A percentile compares a stretch with the other conserved stretches of the same genome.
Conservation (phyloP, 176 grass and related monocot genomes). For the Ampelocalamus luodianensis region DNA sequence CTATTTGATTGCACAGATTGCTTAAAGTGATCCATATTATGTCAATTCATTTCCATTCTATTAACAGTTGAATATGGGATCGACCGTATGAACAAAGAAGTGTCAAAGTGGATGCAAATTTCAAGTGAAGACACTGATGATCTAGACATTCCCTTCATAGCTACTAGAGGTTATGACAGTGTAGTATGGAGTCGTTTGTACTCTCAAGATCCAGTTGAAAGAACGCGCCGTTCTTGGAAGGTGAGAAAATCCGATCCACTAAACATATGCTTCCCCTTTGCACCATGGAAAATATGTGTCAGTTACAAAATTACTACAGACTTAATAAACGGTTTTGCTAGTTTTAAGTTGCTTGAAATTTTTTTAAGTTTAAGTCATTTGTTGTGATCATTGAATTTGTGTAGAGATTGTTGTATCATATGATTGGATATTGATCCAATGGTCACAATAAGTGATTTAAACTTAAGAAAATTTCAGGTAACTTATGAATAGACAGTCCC, state of each 20-base stretch:
- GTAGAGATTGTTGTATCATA: no score
- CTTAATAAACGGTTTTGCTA: no score
- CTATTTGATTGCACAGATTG: conserved; percentile 15
- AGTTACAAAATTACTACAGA: not conserved
- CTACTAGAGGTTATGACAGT: conserved; percentile 88
- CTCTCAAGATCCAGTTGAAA: conserved; percentile 62
- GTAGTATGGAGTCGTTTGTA: conserved; percentile 91
- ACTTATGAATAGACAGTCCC: no score
- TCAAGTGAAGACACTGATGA: conserved; percentile 50
- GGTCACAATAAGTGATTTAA: no score
- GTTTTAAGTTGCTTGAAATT: no score
- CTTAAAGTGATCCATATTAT: not conserved
- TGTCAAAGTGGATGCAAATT: conserved; percentile 78
- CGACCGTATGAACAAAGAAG: conserved; percentile 84
- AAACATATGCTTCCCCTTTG: conserved; percentile 4
- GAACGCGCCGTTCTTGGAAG: conserved; percentile 47
- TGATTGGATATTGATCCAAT: no score
- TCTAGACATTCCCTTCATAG: conserved; percentile 74
- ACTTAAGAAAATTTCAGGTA: no score
- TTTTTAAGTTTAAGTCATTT: no score
- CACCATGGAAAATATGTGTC: not conserved
- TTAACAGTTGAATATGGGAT: conserved; percentile 80
- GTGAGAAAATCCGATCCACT: conserved; percentile 46
- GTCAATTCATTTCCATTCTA: conserved; percentile 15
- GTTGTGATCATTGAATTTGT: no score